These are phyloP conservation scores for Hyphopichia buzzinii DNA, from an alignment of 1,139 yeast genomes.

Conservation along the genomic window DNA sequence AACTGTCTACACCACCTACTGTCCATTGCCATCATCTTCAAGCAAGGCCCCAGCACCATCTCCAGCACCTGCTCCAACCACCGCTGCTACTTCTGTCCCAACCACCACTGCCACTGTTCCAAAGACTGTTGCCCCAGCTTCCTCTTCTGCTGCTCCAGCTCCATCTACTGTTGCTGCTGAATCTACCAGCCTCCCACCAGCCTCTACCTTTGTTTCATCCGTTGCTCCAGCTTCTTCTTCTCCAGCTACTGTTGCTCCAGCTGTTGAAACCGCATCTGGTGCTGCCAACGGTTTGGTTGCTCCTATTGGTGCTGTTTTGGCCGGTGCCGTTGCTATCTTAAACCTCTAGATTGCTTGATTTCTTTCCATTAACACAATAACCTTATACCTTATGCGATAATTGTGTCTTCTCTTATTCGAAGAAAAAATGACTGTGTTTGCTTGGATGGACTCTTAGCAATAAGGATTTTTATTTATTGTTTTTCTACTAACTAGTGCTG, in stretches of 20 bases:
- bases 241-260: constrained; percentile 3
- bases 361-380: neutral
- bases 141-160: constrained; percentile 3
- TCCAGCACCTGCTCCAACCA: neutral
- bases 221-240: constrained; percentile 4
- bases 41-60: constrained; percentile 2
- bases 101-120: constrained; percentile 5
- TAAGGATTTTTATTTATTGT: too few relatives aligned
- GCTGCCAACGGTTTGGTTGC: constrained; percentile 2
- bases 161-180: constrained; percentile 1
- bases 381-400: too few relatives aligned
- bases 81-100: constrained; percentile 1
- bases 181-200: constrained; percentile 1
- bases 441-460: too few relatives aligned
- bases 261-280: constrained; percentile 2
- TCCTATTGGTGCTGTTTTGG: constrained; percentile 3
- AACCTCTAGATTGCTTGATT: constrained; percentile 1
- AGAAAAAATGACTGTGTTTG: too few relatives aligned
- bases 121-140: constrained; percentile 4
- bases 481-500: too few relatives aligned
- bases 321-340: constrained; percentile 3
- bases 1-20: constrained; percentile 33
- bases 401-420: too few relatives aligned
- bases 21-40: constrained; percentile 21
- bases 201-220: constrained; percentile 1